phyloP scores from a whole-genome alignment of 129 eudicot genomes.

The Lactuca saligna region DNA sequence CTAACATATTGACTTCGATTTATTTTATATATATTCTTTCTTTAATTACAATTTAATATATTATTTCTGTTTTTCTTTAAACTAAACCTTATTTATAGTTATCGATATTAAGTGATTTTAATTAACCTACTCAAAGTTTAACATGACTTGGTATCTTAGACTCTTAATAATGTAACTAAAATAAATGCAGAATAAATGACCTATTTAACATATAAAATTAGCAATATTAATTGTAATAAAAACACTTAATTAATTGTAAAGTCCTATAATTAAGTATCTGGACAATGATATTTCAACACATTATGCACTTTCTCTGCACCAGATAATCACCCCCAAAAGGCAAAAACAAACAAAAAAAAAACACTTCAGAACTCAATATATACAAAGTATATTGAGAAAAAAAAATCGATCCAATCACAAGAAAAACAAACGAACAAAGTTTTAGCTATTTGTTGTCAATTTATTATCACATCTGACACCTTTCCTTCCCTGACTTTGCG shows the following conservation, averaged over 20 bases:
- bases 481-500: conserved; percentile 48
- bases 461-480: conserved; percentile 4
- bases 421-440: conserved; percentile 1
- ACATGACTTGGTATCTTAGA: not conserved
- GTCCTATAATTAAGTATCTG: not conserved
- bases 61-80: not conserved
- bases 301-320: conserved; percentile 20
- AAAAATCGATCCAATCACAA: not conserved
- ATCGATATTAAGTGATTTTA: not conserved
- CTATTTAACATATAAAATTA: not conserved
- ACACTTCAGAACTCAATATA: conserved; percentile 17
- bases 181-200: not conserved
- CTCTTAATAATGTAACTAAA: not conserved
- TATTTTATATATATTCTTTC: not conserved
- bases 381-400: conserved; percentile 29
- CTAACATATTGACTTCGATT: conserved; percentile 12
- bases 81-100: not conserved
- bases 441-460: not conserved
- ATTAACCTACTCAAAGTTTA: not conserved
- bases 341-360: not conserved
- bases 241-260: not conserved
- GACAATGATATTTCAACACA: not conserved
- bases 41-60: not conserved
- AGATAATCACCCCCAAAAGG: conserved; percentile 7
- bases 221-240: not conserved